These are phyloP conservation scores for Ascochyta koolunga DNA, from an alignment of 2,329 filamentous ascomycete species.

Conservation along the genomic window DNA sequence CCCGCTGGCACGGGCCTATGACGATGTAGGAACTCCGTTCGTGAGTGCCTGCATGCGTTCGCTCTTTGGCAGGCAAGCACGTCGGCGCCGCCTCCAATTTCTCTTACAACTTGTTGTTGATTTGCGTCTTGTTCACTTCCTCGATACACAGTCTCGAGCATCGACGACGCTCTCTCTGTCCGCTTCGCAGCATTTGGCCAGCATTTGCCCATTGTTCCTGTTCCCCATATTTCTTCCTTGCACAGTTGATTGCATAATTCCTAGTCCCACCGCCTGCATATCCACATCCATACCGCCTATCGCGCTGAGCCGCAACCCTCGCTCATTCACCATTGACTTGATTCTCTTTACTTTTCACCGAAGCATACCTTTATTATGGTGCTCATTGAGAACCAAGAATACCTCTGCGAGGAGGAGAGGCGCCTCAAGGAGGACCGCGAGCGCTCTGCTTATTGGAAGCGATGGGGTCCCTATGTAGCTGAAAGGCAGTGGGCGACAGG, in stretches of 20 bases:
- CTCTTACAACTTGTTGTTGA: constrained; percentile 11
- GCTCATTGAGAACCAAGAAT: constrained; percentile 84
- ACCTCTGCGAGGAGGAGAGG: constrained; percentile 87
- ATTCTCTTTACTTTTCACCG: constrained; percentile 9
- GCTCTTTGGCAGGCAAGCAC: constrained; percentile 19
- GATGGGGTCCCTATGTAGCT: constrained; percentile 92
- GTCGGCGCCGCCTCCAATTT: constrained; percentile 28
- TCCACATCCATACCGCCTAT: constrained; percentile 32
- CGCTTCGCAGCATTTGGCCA: constrained; percentile 4
- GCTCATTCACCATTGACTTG: constrained; percentile 14
- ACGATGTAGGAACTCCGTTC: constrained; percentile 31
- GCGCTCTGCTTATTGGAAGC: constrained; percentile 93
- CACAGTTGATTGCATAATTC: constrained; percentile 26
- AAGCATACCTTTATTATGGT: constrained; percentile 67
- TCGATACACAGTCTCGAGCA: constrained; percentile 12
- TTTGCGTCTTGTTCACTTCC: constrained; percentile 13
- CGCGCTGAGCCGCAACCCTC: constrained; percentile 22
- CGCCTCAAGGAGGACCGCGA: constrained; percentile 85
- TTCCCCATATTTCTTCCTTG: constrained; percentile 18
- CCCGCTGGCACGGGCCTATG: constrained; percentile 36
- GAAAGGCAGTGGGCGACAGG: constrained; percentile 96
- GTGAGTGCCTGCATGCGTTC: constrained; percentile 43
- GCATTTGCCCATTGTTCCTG: constrained; percentile 12
- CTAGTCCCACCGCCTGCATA: constrained; percentile 26
- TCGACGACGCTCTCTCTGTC: constrained; percentile 10